phyloP scores from a whole-genome alignment of 305 asterid genomes.

The Petunia hybrid region DNA sequence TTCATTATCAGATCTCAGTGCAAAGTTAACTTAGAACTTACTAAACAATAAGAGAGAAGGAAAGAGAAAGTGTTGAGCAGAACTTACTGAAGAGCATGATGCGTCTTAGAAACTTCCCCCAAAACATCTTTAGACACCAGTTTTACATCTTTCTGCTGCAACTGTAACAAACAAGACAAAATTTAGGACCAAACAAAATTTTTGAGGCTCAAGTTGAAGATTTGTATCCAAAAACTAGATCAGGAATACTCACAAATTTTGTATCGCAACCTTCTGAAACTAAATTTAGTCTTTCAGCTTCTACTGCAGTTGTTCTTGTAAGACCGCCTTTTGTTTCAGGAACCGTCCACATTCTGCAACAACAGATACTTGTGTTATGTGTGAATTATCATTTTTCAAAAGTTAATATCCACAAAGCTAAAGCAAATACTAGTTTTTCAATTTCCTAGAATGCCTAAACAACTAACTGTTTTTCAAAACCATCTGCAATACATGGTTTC shows the following conservation, averaged over 20 bases:
- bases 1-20: neutral
- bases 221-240: conserved; percentile 3
- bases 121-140: conserved; percentile 55
- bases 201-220: neutral
- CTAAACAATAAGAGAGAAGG: neutral
- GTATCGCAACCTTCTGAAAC: conserved; percentile 80
- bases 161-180: conserved; percentile 21
- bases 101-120: conserved; percentile 64
- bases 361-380: conserved; percentile 26
- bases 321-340: conserved; percentile 69
- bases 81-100: conserved; percentile 64
- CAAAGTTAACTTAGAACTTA: neutral
- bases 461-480: neutral
- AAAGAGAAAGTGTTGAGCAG: conserved; percentile 27
- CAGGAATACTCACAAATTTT: conserved; percentile 61
- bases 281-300: conserved; percentile 67
- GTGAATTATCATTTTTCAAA: conserved; percentile 22
- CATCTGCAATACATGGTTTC: neutral
- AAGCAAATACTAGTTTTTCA: neutral
- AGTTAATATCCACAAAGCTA: conserved; percentile 2
- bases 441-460: neutral
- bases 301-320: conserved; percentile 62
- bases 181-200: neutral
- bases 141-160: conserved; percentile 60
- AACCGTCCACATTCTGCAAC: conserved; percentile 64